phyloP scores from a whole-genome alignment of 2,329 filamentous ascomycete genomes.

The Cordyceps cateniannulata region DNA sequence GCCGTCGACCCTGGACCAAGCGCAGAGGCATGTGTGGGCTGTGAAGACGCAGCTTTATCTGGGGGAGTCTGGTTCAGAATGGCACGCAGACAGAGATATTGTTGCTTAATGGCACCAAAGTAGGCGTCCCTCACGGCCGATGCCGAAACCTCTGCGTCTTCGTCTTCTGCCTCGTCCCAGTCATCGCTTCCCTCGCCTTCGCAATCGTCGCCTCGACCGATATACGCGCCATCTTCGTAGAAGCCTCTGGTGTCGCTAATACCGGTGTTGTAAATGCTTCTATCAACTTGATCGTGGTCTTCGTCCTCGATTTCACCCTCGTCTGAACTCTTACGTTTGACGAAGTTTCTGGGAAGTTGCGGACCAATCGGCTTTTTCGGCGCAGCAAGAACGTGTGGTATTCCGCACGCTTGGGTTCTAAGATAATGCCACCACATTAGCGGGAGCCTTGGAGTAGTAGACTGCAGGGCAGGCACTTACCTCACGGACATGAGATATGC shows the following conservation, averaged over 20 bases:
- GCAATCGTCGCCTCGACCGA: slow-evolving; percentile 46
- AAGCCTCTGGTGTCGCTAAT: slow-evolving; percentile 53
- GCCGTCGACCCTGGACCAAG: slow-evolving; percentile 45
- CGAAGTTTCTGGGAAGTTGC: slow-evolving; percentile 36
- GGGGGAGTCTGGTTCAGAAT: slow-evolving; percentile 53
- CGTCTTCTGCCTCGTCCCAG: slow-evolving; percentile 22
- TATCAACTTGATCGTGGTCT: slow-evolving; percentile 28
- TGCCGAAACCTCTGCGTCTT: slow-evolving; percentile 23
- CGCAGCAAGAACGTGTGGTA: slow-evolving; percentile 66
- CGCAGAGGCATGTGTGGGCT: slow-evolving; percentile 49
- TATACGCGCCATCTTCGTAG: slow-evolving; percentile 75
- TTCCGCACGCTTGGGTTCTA: slow-evolving; percentile 68
- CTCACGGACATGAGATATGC: slow-evolving; percentile 66
- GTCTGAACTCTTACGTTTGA: slow-evolving; percentile 23
- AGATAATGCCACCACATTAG: slow-evolving; percentile 15
- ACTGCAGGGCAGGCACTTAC: slow-evolving; percentile 38
- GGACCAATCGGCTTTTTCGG: slow-evolving; percentile 48
- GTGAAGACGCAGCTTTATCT: slow-evolving; percentile 39
- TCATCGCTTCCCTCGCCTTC: slow-evolving; percentile 22
- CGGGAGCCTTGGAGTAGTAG: background rate
- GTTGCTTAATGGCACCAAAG: slow-evolving; percentile 56
- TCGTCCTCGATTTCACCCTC: slow-evolving; percentile 23
- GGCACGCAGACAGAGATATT: slow-evolving; percentile 59
- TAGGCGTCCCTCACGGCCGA: slow-evolving; percentile 56
- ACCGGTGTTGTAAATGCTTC: slow-evolving; percentile 41